Evolutionary conservation across 106 monocot species (phyloP).

Genomic region (Dioscorea dumetorum): DNA sequence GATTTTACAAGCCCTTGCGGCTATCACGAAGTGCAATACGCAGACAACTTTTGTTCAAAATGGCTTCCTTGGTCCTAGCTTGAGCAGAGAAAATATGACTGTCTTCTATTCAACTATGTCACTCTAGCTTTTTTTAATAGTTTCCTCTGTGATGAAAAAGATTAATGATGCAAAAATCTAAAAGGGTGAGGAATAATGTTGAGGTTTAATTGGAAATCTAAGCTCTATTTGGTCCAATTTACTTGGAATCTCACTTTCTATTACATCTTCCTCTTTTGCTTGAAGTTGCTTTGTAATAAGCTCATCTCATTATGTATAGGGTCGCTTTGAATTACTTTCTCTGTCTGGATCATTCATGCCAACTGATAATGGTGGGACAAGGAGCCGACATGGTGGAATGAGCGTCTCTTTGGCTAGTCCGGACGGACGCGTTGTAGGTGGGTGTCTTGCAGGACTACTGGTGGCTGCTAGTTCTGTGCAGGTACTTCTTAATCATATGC

Average conservation of each 20-base stretch:
- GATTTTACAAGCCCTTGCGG: too few species aligned
- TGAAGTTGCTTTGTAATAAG: not conserved
- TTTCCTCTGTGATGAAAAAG: too few species aligned
- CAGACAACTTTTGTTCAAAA: too few species aligned
- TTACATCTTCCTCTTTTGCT: not conserved
- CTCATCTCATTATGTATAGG: slow-evolving; percentile 4
- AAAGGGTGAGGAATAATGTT: too few species aligned
- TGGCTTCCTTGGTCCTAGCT: too few species aligned
- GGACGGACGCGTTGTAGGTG: slow-evolving; percentile 67
- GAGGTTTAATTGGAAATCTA: too few species aligned
- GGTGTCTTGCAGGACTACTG: slow-evolving; percentile 58
- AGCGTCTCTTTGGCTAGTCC: slow-evolving; percentile 65
- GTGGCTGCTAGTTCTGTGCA: slow-evolving; percentile 79
- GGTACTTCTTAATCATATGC: slow-evolving; percentile 14
- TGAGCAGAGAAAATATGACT: too few species aligned
- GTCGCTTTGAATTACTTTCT: slow-evolving; percentile 53
- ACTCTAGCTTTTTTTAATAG: too few species aligned
- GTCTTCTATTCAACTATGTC: too few species aligned
- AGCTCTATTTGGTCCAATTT: not conserved
- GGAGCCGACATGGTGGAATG: slow-evolving; percentile 61
- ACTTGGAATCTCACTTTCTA: not conserved
- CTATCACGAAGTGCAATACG: too few species aligned
- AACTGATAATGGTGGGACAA: slow-evolving; percentile 50
- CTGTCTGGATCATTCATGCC: slow-evolving; percentile 75
- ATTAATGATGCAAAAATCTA: too few species aligned